Conservation (phyloP, 2,329 filamentous ascomycete genomes). For the Aspergillus hortae region DNA sequence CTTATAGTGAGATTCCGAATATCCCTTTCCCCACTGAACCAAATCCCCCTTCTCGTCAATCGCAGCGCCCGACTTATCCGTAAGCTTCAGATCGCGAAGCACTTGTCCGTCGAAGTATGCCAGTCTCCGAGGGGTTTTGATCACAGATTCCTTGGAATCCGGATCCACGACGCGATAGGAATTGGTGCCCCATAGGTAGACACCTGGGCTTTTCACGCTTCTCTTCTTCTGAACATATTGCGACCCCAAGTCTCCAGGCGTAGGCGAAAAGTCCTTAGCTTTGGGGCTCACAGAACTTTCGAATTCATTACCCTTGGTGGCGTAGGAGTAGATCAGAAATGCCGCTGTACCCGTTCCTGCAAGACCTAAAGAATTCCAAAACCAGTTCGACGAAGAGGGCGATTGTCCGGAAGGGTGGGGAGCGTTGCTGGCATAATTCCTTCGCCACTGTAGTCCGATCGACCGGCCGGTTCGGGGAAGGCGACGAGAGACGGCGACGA, state of each 20-base stretch:
- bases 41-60: slow-evolving; percentile 84
- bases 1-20: slow-evolving; percentile 58
- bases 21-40: slow-evolving; percentile 85
- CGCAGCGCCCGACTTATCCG: slow-evolving; percentile 76
- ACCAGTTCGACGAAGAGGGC: slow-evolving; percentile 22
- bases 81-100: slow-evolving; percentile 82
- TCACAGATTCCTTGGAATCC: slow-evolving; percentile 67
- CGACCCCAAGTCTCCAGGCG: slow-evolving; percentile 67
- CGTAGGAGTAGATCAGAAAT: slow-evolving; percentile 31
- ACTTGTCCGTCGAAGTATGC: slow-evolving; percentile 79
- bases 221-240: slow-evolving; percentile 85
- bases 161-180: slow-evolving; percentile 79
- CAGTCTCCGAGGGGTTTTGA: slow-evolving; percentile 79
- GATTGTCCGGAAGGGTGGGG: slow-evolving; percentile 11
- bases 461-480: slow-evolving; percentile 17
- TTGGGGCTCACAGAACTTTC: slow-evolving; percentile 16
- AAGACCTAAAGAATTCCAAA: slow-evolving; percentile 29
- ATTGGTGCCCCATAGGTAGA: slow-evolving; percentile 94
- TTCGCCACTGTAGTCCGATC: slow-evolving; percentile 22
- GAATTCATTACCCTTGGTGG: slow-evolving; percentile 17
- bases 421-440: slow-evolving; percentile 27
- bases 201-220: slow-evolving; percentile 76
- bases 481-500: slow-evolving; percentile 20
- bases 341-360: slow-evolving; percentile 28
- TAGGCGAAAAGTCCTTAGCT: slow-evolving; percentile 15